Evolutionary conservation across 768 basidiomycete species (phyloP).

Genomic region (Boletus vinaceobasis): DNA sequence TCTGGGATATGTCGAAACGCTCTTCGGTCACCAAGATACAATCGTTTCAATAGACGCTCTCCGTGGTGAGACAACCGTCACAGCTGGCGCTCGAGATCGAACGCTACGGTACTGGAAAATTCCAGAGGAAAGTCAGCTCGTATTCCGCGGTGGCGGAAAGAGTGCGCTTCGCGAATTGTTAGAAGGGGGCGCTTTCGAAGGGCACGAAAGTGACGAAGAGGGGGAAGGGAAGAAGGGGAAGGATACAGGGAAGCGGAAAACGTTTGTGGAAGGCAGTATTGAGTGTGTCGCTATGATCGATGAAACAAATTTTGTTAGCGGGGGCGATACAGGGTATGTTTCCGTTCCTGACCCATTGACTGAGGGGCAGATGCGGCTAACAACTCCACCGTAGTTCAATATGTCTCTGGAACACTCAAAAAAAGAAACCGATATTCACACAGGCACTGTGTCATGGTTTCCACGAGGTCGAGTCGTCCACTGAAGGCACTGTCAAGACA

Average conservation of each 20-base stretch:
- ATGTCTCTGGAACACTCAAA: slow-evolving; percentile 84
- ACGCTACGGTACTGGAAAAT: slow-evolving; percentile 96
- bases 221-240: slow-evolving; percentile 35
- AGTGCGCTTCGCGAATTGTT: slow-evolving; percentile 76
- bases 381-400: slow-evolving; percentile 52
- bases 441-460: slow-evolving; percentile 86
- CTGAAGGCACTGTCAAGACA: slow-evolving; percentile 69
- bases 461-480: slow-evolving; percentile 63
- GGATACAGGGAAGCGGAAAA: slow-evolving; percentile 21
- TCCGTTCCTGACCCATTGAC: neutral
- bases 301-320: slow-evolving; percentile 87
- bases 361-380: neutral
- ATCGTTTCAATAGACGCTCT: slow-evolving; percentile 77
- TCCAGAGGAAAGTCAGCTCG: slow-evolving; percentile 89
- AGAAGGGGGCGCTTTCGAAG: slow-evolving; percentile 71
- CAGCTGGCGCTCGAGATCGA: slow-evolving; percentile 86
- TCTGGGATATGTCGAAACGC: slow-evolving; percentile 91
- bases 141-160: slow-evolving; percentile 92
- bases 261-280: slow-evolving; percentile 84
- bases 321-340: slow-evolving; percentile 91
- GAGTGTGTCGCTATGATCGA: slow-evolving; percentile 95
- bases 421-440: slow-evolving; percentile 94
- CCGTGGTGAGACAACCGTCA: slow-evolving; percentile 79
- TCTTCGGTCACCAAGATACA: slow-evolving; percentile 95
- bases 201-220: slow-evolving; percentile 49